A percentile compares a stretch with the other conserved stretches of the same genome.
Evolutionary conservation across 2,329 filamentous ascomycete genomes (phyloP).

Genomic region (Tolypocladium sp.): DNA sequence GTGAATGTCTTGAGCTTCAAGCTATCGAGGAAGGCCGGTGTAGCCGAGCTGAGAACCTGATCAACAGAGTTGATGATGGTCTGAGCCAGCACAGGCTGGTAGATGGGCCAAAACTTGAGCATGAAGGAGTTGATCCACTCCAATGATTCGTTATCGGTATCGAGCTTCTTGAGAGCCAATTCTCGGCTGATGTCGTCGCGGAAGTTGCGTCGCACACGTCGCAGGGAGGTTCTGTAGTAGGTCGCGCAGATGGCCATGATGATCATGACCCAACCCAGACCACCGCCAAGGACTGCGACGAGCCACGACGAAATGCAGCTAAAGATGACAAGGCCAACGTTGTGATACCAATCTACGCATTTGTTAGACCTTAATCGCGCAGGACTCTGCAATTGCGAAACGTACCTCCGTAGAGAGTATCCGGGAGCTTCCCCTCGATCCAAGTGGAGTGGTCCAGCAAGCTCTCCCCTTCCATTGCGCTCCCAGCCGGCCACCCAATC

Average conservation of each 20-base stretch:
- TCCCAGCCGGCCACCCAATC: slow-evolving; percentile 62
- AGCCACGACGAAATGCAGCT: slow-evolving; percentile 88
- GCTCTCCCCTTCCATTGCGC: slow-evolving; percentile 50
- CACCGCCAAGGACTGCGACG: slow-evolving; percentile 79
- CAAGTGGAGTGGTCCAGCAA: slow-evolving; percentile 82
- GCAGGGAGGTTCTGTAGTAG: slow-evolving; percentile 93
- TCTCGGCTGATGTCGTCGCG: slow-evolving; percentile 89
- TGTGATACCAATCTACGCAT: slow-evolving; percentile 90
- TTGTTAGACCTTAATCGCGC: slow-evolving; percentile 1
- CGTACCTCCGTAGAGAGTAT: slow-evolving; percentile 82
- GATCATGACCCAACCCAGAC: slow-evolving; percentile 85
- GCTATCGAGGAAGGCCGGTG: slow-evolving; percentile 86
- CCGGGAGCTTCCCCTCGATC: slow-evolving; percentile 73
- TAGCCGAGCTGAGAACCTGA: slow-evolving; percentile 87
- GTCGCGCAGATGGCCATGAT: slow-evolving; percentile 88
- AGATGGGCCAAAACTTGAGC: slow-evolving; percentile 99
- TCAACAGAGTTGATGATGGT: slow-evolving; percentile 92
- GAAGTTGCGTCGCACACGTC: slow-evolving; percentile 89
- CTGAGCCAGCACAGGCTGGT: slow-evolving; percentile 84
- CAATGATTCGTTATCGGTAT: slow-evolving; percentile 83
- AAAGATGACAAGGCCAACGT: slow-evolving; percentile 87
- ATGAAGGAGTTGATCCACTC: slow-evolving; percentile 99
- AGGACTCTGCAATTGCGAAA: neutral
- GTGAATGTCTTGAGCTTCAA: slow-evolving; percentile 90
- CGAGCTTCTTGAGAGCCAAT: slow-evolving; percentile 75